These are phyloP conservation scores for Coniochaeta sp. DNA, from an alignment of 2,329 filamentous ascomycete genomes.

Conservation along the genomic window DNA sequence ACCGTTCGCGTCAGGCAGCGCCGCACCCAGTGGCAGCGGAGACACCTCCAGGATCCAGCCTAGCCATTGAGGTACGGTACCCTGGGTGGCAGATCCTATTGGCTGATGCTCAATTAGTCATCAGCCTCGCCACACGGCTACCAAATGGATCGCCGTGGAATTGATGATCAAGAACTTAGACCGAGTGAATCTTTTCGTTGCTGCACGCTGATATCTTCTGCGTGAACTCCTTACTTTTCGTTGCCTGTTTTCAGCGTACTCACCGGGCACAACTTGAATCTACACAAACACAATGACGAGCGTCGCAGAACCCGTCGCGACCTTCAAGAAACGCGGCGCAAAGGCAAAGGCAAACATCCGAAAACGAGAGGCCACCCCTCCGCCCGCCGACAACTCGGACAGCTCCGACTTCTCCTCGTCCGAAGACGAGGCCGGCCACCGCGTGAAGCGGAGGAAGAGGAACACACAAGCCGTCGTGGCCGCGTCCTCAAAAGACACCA, in stretches of 20 bases:
- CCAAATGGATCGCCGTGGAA: background rate
- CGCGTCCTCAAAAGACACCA: slow-evolving; percentile 48
- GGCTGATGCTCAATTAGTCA: no score
- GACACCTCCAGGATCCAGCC: no score
- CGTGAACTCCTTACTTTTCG: background rate
- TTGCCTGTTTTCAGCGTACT: no score
- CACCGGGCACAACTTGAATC: background rate
- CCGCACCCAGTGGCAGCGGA: no score
- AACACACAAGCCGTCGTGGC: slow-evolving; percentile 46
- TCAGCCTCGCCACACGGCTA: background rate
- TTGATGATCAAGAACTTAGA: background rate
- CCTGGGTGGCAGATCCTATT: no score
- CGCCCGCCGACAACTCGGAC: slow-evolving; percentile 49
- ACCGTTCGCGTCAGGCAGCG: no score
- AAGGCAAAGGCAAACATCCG: slow-evolving; percentile 72
- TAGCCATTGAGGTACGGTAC: no score
- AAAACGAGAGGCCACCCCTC: slow-evolving; percentile 74
- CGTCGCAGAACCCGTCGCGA: slow-evolving; percentile 39
- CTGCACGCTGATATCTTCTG: no score
- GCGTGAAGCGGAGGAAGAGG: slow-evolving; percentile 73
- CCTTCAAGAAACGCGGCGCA: slow-evolving; percentile 81
- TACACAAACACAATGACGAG: background rate
- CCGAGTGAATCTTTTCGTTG: no score
- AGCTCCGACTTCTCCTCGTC: slow-evolving; percentile 62
- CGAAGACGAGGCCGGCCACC: slow-evolving; percentile 68